Conservation (phyloP, 2,329 filamentous ascomycete genomes). For the Dactylonectria macrodidyma region DNA sequence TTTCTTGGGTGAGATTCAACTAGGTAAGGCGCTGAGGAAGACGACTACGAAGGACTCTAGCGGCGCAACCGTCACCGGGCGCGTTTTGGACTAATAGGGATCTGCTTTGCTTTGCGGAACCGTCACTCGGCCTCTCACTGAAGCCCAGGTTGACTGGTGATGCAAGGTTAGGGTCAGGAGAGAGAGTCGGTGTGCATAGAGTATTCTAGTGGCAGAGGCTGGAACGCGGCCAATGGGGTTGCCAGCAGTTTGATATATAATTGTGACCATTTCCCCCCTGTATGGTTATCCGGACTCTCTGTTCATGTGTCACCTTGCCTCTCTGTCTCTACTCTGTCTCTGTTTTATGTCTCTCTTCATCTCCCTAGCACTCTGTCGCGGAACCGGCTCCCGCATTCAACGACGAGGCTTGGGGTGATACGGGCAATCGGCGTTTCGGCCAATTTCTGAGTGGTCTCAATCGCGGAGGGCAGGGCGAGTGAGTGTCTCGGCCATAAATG, state of each 20-base stretch:
- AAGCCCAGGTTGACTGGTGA: constrained; percentile 24
- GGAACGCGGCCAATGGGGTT: constrained; percentile 34
- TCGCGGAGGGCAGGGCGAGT: background rate
- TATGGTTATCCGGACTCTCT: constrained; percentile 6
- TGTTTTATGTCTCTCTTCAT: background rate
- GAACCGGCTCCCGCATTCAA: constrained; percentile 17
- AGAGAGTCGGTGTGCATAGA: constrained; percentile 19
- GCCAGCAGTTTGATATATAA: constrained; percentile 32
- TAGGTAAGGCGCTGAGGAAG: constrained; percentile 86
- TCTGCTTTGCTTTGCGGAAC: background rate
- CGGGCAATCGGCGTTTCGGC: constrained; percentile 10
- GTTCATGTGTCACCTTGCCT: background rate
- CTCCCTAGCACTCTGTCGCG: background rate
- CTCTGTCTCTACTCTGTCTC: background rate
- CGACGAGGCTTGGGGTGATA: constrained; percentile 5
- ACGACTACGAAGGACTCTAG: constrained; percentile 92
- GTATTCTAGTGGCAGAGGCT: constrained; percentile 31
- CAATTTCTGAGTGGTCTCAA: background rate
- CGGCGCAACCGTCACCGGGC: constrained; percentile 78
- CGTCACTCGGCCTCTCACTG: background rate
- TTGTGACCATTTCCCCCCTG: constrained; percentile 26
- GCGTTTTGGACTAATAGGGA: constrained; percentile 71
- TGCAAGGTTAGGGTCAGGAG: constrained; percentile 23
- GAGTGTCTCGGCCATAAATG: background rate
- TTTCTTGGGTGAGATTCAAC: constrained; percentile 86